Evolutionary conservation across 1,284 basidiomycete species (phyloP), one percentile per base, ranked within the genome.

Genomic region (Ganoderma boninense): DNA sequence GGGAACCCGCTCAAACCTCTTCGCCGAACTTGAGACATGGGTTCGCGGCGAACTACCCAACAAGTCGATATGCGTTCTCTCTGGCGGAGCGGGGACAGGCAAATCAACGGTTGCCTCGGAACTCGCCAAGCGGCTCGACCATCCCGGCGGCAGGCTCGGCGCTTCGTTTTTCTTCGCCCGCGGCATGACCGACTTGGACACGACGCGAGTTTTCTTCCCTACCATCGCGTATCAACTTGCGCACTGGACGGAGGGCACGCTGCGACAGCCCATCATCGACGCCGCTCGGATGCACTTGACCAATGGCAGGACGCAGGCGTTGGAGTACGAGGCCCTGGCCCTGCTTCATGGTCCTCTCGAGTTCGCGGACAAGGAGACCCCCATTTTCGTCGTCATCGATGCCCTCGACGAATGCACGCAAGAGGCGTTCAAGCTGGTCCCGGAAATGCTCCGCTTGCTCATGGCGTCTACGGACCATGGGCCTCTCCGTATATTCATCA

Each of bases 101-200:
- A 74, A 74, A 43, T 71, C 71, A 0, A 68, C 71, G 0, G 64
- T 74, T 32, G 71, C 71, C 11, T 65, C 63, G 29, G 67, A 70
- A 23, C 26, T 69, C 11, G 73, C 73, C 4, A 40, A 49, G 14
- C 65, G 70, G n/a, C 40, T 71, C 3, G 64, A 71, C 14, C 2
- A 60, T 6, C 62, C 18, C 8, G n/a, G 57, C 18, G 43, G 64
- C 26, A 23, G 32, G 11, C 62, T 74, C 4, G 72, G 70, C 7
- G 65, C 68, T 16, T 69, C 72, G 42, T 74, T 71, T 54, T 69
- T 67, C 63, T 71, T 71, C 57, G 52, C 46, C 46, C 67, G 69
- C 14, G 69, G 65, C 20, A n/a, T 52, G 13, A 61, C 67, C n/a
- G 66, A 65, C 32, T 26, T 57, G 35, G 57, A 40, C 49, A 62